Evolutionary conservation across 805 yeast genomes (phyloP), one percentile per base, ranked within the genome.

Genomic region (Metschnikowia proteae): DNA sequence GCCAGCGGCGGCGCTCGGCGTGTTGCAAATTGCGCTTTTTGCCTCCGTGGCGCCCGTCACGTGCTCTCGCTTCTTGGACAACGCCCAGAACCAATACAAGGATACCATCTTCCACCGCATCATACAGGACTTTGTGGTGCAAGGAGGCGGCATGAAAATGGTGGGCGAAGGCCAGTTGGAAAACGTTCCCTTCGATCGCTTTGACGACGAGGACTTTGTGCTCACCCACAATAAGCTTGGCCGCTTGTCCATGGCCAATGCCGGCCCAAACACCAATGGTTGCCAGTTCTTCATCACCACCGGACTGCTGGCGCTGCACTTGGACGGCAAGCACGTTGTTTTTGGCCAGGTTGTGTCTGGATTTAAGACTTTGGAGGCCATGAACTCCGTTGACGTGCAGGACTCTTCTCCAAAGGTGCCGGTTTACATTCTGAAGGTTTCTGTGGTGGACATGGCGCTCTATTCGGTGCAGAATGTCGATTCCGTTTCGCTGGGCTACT

Each of bases 51-150:
- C 51, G 31, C 61, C 61, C 6, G 26, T 55, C 28, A 73, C 77
- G 13, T 75, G 65, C 25, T 55, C 53, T 29, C 69, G 68, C 52
- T 71, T 72, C 51, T 59, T 63, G 7, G 66, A 62, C 25, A 58
- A 68, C 41, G 46, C 68, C 23, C 58, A 60, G 38, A 53, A 49
- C 62, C 56, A 66, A 3, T 63, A 59, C 55, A 35, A 52, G 25
- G 37, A 50, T 37, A 45, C 56, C 23, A 25, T 44, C 6, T 66
- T 73, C 55, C 76, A 73, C 58, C 54, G 77, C 17, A 58, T 71
- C 25, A 63, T 73, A 22, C 49, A 60, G 43, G 55, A 64, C 44
- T 71, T 70, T 47, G 65, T 73, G 67, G 60, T 72, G 28, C 77
- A 73, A 46, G 71, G 73, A 6, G 77, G 77, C 6, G 66, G 62